phyloP scores from a whole-genome alignment of 2,329 filamentous ascomycete species.

The Fusarium sp. region DNA sequence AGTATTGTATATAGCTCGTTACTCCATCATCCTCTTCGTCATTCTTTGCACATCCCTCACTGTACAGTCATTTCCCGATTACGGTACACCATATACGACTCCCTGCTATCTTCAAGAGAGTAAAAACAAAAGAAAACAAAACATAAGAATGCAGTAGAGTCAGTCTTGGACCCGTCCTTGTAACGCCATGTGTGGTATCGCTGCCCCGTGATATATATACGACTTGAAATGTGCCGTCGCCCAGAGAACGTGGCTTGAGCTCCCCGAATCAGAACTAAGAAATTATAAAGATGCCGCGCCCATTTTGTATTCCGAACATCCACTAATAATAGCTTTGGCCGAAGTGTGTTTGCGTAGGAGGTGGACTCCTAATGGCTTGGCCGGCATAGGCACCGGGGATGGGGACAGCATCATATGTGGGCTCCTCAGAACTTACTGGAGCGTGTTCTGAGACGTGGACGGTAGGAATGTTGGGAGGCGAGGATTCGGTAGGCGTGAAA shows the following conservation, averaged over 20 bases:
- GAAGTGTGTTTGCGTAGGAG: constrained; percentile 60
- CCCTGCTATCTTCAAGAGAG: constrained; percentile 17
- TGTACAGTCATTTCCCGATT: constrained; percentile 29
- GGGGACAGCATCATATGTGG: constrained; percentile 85
- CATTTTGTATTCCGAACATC: constrained; percentile 4
- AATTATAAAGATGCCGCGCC: constrained; percentile 18
- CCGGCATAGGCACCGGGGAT: constrained; percentile 87
- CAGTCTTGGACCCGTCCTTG: constrained; percentile 22
- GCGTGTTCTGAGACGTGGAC: constrained; percentile 73
- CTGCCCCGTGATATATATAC: constrained; percentile 30
- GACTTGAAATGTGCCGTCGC: constrained; percentile 20
- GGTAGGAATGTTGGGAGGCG: constrained; percentile 51
- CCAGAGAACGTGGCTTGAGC: constrained; percentile 13
- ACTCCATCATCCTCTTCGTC: constrained; percentile 24
- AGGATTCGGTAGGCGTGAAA: constrained; percentile 67
- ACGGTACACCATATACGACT: constrained; percentile 29
- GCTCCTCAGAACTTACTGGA: constrained; percentile 80
- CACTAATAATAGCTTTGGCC: constrained; percentile 50
- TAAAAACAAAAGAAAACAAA: constrained; percentile 27
- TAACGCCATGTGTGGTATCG: constrained; percentile 43
- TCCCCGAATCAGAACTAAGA: constrained; percentile 29
- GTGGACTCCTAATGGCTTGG: constrained; percentile 65
- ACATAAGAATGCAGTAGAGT: constrained; percentile 28
- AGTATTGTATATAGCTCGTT: constrained; percentile 34
- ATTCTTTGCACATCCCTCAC: constrained; percentile 17